These are phyloP conservation scores for Colletotrichum sublineola DNA, from an alignment of 2,329 filamentous ascomycete genomes.

Conservation along the genomic window DNA sequence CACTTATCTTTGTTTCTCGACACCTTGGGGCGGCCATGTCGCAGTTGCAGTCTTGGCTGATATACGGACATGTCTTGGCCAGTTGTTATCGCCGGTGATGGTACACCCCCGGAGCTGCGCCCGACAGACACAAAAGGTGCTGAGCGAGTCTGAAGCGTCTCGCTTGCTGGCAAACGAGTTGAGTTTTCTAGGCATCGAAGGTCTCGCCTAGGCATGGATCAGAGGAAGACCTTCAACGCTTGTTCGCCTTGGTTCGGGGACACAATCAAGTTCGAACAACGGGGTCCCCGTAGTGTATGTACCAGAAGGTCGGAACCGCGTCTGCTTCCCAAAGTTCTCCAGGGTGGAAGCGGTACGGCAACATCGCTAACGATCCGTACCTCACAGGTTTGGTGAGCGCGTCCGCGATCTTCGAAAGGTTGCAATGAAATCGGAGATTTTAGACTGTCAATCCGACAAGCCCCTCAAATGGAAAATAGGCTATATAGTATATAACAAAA, in stretches of 20 bases:
- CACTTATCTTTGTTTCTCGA: neutral
- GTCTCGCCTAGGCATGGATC: neutral
- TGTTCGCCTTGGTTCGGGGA: neutral
- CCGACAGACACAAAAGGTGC: neutral
- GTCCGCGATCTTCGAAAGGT: neutral
- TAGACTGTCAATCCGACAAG: neutral
- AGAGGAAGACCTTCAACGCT: neutral
- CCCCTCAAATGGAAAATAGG: neutral
- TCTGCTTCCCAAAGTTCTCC: neutral
- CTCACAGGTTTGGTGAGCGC: neutral
- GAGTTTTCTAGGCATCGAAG: neutral
- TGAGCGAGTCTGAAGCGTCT: neutral
- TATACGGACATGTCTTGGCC: neutral
- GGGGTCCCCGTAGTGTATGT: neutral
- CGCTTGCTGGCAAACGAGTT: slow-evolving; percentile 7
- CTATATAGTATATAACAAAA: neutral
- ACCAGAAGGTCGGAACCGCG: neutral
- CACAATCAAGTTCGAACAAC: neutral
- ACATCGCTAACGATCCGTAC: neutral
- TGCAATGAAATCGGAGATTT: neutral
- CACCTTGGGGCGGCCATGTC: neutral
- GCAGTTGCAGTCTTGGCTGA: slow-evolving; percentile 14
- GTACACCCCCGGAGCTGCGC: no score
- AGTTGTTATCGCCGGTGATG: slow-evolving; percentile 3
- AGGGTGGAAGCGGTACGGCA: neutral